These are phyloP conservation scores for Astragalus membranaceus DNA, from an alignment of 306 rosid genomes.

Conservation along the genomic window DNA sequence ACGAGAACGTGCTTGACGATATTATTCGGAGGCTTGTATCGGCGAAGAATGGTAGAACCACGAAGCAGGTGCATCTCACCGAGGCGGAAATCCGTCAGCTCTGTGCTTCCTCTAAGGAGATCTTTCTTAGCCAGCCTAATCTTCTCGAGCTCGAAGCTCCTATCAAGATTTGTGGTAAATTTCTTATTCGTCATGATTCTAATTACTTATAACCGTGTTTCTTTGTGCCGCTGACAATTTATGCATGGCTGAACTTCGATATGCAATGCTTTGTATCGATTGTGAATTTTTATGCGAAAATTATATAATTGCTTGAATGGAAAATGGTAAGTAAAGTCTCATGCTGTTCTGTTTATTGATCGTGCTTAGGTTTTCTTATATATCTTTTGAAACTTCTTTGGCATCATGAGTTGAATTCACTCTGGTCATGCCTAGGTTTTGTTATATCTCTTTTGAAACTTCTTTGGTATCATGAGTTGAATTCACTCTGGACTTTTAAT, in stretches of 20 bases:
- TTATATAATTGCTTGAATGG: slow-evolving; percentile 4
- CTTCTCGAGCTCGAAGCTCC: slow-evolving; percentile 92
- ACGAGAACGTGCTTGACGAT: slow-evolving; percentile 49
- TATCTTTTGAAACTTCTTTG: not conserved
- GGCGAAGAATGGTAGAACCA: slow-evolving; percentile 68
- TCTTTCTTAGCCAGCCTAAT: slow-evolving; percentile 79
- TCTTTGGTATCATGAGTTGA: not conserved
- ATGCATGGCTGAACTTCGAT: not conserved
- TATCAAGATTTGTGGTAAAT: slow-evolving; percentile 72
- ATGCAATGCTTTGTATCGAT: not conserved
- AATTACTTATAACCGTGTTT: not conserved
- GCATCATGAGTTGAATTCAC: not conserved
- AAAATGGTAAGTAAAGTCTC: not conserved
- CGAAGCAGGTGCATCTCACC: slow-evolving; percentile 63
- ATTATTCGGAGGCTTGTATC: slow-evolving; percentile 52
- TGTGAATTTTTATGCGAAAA: not conserved
- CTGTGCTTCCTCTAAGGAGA: slow-evolving; percentile 52
- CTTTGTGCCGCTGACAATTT: not conserved
- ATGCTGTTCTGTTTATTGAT: not conserved
- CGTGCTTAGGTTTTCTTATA: not conserved
- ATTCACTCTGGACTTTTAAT: not conserved
- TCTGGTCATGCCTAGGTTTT: not conserved
- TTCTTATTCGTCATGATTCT: not conserved
- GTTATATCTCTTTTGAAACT: not conserved
- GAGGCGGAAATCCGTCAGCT: slow-evolving; percentile 67